Evolutionary conservation across 1,284 basidiomycete species (phyloP).

Genomic region (Irpex sp.): DNA sequence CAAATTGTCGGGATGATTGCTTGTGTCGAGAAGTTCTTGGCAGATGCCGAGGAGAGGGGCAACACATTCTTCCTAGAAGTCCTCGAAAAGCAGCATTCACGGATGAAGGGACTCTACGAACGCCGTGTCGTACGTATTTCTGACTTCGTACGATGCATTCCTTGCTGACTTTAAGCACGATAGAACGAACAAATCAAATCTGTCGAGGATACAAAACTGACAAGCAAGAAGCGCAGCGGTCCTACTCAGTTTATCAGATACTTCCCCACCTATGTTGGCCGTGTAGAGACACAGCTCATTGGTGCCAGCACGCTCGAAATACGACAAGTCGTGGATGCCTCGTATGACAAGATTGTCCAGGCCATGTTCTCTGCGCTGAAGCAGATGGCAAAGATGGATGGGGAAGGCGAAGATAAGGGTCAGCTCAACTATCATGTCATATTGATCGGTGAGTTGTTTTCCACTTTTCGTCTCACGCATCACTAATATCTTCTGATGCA

Average conservation of each 20-base stretch:
- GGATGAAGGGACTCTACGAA: conserved; percentile 70
- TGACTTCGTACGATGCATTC: not conserved
- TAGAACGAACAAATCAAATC: conserved; percentile 84
- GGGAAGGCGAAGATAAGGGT: conserved; percentile 90
- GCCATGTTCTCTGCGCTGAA: conserved; percentile 90
- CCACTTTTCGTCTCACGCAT: not conserved
- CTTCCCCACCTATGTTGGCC: conserved; percentile 85
- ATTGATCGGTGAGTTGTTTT: conserved; percentile 70
- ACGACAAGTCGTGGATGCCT: conserved; percentile 70
- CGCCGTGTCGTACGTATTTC: conserved; percentile 64
- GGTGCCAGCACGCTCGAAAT: conserved; percentile 75
- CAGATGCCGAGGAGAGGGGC: conserved; percentile 74
- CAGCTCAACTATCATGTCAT: conserved; percentile 96
- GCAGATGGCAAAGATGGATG: conserved; percentile 91
- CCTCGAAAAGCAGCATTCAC: conserved; percentile 77
- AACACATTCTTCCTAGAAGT: conserved; percentile 71
- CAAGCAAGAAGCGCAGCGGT: conserved; percentile 88
- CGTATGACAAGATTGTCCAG: conserved; percentile 85
- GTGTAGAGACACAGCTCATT: conserved; percentile 84
- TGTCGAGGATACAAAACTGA: conserved; percentile 89
- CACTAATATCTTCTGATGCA: conserved; percentile 25
- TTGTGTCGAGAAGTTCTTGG: conserved; percentile 73
- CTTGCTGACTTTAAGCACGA: not conserved
- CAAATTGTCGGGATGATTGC: conserved; percentile 84
- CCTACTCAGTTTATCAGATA: conserved; percentile 91